Conservation (phyloP, 805 yeast species). For the Lachancea cidri region DNA sequence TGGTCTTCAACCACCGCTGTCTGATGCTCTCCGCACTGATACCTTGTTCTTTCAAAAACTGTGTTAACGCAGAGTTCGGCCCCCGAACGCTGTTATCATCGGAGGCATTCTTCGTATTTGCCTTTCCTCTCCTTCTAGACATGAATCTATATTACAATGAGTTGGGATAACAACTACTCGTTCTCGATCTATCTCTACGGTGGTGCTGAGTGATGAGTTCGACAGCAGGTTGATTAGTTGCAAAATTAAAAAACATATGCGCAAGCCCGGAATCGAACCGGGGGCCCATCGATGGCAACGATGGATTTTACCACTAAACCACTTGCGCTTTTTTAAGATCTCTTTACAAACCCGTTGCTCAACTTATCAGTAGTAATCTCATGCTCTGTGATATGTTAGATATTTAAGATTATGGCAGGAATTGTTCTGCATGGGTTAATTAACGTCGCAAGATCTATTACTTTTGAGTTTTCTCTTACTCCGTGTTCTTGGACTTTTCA, state of each 20-base stretch:
- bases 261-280: conserved; percentile 27
- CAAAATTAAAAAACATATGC: conserved; percentile 12
- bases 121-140: conserved; percentile 19
- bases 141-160: too few species aligned
- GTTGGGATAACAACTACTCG: neutral
- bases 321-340: conserved; percentile 14
- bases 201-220: too few species aligned
- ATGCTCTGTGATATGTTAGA: neutral
- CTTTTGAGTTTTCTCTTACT: too few species aligned
- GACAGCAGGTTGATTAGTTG: neutral
- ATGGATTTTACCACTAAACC: conserved; percentile 26
- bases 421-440: too few species aligned
- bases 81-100: conserved; percentile 36
- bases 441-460: too few species aligned
- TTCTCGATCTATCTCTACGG: neutral
- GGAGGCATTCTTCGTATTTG: conserved; percentile 15
- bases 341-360: neutral
- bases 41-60: conserved; percentile 83
- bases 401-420: too few species aligned
- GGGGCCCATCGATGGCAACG: conserved; percentile 27
- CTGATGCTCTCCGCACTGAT: conserved; percentile 78
- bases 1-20: conserved; percentile 37
- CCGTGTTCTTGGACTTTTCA: too few species aligned
- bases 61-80: conserved; percentile 85
- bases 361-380: neutral